Percentiles rank a stretch among this genome's conserved stretches.
These are phyloP conservation scores for Centaurea solstitialis DNA, from an alignment of 129 eudicot species.

Conservation along the genomic window DNA sequence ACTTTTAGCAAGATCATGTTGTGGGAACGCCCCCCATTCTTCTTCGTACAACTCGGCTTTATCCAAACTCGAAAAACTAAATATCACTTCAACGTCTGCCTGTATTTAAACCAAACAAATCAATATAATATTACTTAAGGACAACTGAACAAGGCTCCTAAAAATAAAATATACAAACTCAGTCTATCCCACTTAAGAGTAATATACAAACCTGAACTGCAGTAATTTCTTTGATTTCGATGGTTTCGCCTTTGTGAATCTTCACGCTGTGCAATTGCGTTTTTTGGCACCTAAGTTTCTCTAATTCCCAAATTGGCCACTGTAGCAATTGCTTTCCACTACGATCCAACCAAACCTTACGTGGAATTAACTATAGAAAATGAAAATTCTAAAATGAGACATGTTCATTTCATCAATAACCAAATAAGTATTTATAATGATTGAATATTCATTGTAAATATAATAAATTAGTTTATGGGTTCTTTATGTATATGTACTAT, in stretches of 20 bases:
- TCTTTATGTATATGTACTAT: no score
- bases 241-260: constrained; percentile 37
- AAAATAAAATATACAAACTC: not conserved
- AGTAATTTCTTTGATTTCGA: constrained; percentile 62
- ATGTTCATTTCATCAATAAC: no score
- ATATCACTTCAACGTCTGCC: constrained; percentile 78
- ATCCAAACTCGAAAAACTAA: constrained; percentile 56
- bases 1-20: constrained; percentile 38
- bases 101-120: constrained; percentile 15
- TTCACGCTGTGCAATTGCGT: constrained; percentile 22
- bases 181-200: not conserved
- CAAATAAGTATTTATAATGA: not conserved
- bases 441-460: no score
- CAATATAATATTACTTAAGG: not conserved
- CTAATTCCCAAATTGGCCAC: constrained; percentile 69
- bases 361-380: constrained; percentile 55
- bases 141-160: not conserved
- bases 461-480: no score
- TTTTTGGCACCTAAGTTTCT: constrained; percentile 41
- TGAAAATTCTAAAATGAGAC: not conserved
- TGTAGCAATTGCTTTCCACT: constrained; percentile 57
- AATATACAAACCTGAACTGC: constrained; percentile 58
- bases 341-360: constrained; percentile 52
- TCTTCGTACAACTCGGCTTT: constrained; percentile 65
- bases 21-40: constrained; percentile 46